These are phyloP conservation scores for Sapria himalayana DNA, from an alignment of 345 rosid species.

Conservation along the genomic window DNA sequence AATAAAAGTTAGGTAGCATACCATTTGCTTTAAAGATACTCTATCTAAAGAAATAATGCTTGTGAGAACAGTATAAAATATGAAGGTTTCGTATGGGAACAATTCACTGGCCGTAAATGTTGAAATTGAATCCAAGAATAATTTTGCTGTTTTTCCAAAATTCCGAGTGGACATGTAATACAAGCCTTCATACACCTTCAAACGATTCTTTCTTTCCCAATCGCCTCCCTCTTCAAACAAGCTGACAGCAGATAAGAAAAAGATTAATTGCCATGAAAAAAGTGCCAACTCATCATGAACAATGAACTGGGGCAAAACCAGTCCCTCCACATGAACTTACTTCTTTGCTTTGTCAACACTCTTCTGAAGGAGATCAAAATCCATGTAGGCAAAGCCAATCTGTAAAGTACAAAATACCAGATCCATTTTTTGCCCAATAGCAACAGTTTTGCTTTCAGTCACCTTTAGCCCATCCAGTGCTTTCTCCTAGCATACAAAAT, in stretches of 20 bases:
- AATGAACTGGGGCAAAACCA: too few species aligned
- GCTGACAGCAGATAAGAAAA: conserved; percentile 17
- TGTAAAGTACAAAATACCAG: conserved; percentile 76
- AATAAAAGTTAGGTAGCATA: conserved; percentile 7
- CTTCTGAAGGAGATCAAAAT: conserved; percentile 78
- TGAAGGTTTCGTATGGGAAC: conserved; percentile 84
- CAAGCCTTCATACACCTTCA: conserved; percentile 94
- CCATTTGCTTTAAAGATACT: conserved; percentile 96
- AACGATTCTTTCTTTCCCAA: conserved; percentile 96
- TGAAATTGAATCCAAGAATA: conserved; percentile 91
- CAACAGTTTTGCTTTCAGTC: conserved; percentile 94
- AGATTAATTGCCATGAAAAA: conserved; percentile 1
- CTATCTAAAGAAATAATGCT: conserved; percentile 90
- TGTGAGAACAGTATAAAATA: conserved; percentile 86
- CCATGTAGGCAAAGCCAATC: conserved; percentile 83
- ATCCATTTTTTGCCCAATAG: conserved; percentile 97
- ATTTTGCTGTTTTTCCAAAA: conserved; percentile 71
- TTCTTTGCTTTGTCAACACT: conserved; percentile 95
- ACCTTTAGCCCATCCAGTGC: conserved; percentile 84
- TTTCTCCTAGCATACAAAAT: conserved; percentile 37
- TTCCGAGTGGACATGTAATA: conserved; percentile 77
- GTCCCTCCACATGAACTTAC: too few species aligned
- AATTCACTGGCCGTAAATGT: conserved; percentile 96
- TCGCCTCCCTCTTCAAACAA: conserved; percentile 99
- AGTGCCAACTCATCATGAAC: too few species aligned